Conservation (phyloP, 495 filamentous ascomycete genomes). For the Trypethelium eluteriae region DNA sequence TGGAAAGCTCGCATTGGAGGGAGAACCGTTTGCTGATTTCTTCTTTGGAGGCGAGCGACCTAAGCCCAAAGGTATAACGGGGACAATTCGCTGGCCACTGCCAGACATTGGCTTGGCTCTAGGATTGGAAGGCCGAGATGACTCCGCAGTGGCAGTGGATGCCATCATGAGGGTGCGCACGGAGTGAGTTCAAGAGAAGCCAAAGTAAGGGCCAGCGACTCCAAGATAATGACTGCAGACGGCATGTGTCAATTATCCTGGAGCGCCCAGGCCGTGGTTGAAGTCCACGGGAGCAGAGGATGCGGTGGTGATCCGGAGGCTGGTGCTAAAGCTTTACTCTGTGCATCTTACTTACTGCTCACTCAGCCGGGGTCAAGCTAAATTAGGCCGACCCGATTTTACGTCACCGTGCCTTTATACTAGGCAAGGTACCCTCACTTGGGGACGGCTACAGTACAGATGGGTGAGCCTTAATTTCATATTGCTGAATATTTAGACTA, state of each 20-base stretch:
- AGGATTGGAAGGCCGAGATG: conserved; percentile 15
- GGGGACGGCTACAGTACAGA: not conserved
- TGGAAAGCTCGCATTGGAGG: not conserved
- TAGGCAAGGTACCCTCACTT: not conserved
- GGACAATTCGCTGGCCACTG: conserved; percentile 21
- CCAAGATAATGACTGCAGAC: conserved; percentile 28
- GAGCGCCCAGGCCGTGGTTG: conserved; percentile 22
- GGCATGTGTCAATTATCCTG: conserved; percentile 28
- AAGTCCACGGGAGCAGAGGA: conserved; percentile 12
- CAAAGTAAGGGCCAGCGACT: conserved; percentile 20
- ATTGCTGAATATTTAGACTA: too few species aligned
- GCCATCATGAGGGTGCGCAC: conserved; percentile 17
- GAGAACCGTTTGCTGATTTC: not conserved
- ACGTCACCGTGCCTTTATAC: not conserved
- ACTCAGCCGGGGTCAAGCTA: conserved; percentile 12
- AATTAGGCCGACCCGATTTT: not conserved
- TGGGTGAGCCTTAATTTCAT: not conserved
- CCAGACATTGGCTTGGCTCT: conserved; percentile 11
- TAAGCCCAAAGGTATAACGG: conserved; percentile 24
- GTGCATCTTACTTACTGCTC: not conserved
- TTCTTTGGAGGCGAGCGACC: conserved; percentile 13
- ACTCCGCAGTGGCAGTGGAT: conserved; percentile 18
- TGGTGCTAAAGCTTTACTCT: not conserved
- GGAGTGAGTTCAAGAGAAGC: not conserved
- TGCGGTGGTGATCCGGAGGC: conserved; percentile 10